Evolutionary conservation across 2,329 filamentous ascomycete genomes (phyloP).

Genomic region (Trichoderma simmonsii): DNA sequence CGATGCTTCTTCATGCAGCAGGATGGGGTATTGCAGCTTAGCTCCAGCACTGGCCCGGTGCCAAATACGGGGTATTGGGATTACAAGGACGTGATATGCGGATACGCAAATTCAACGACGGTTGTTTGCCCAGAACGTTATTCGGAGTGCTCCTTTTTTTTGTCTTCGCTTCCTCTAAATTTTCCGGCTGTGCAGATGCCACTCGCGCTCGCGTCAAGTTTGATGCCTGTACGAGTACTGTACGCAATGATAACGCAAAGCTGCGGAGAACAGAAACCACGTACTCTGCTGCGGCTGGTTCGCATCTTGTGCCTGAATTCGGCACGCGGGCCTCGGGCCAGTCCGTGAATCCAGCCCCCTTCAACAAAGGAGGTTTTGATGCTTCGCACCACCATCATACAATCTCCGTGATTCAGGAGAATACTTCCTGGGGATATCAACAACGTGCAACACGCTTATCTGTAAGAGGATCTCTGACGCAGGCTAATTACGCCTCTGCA

Average conservation of each 20-base stretch:
- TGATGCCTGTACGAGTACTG: background rate
- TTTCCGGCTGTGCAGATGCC: background rate
- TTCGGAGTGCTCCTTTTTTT: background rate
- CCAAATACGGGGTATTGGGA: background rate
- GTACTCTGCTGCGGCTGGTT: background rate
- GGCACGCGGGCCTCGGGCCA: conserved; percentile 2
- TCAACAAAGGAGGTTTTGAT: background rate
- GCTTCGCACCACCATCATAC: background rate
- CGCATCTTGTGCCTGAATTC: conserved; percentile 11
- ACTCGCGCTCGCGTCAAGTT: background rate
- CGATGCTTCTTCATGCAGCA: background rate
- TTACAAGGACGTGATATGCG: background rate
- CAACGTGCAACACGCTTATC: background rate
- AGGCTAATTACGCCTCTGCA: background rate
- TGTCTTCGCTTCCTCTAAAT: background rate
- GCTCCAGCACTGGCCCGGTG: background rate
- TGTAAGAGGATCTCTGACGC: background rate
- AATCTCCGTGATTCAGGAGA: background rate
- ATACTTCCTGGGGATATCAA: background rate
- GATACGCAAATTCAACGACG: background rate
- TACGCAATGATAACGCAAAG: background rate
- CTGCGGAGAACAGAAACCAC: background rate
- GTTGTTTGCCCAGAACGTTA: background rate
- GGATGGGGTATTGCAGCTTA: background rate
- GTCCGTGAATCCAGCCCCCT: background rate